Conservation (phyloP, 306 rosid species). For the Parietaria judaica region DNA sequence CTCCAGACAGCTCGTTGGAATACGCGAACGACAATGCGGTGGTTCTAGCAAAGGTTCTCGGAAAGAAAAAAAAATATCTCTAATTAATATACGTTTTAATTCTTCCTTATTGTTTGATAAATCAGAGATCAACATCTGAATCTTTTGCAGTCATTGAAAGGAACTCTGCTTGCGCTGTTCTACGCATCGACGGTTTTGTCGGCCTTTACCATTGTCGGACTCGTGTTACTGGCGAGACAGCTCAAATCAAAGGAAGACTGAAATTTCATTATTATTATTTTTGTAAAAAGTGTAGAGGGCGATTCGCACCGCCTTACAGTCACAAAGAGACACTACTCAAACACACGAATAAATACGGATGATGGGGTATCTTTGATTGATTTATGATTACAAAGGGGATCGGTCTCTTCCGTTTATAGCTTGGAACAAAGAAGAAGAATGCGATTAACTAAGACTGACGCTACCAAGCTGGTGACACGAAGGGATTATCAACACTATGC, state of each 20-base stretch:
- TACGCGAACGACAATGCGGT: conserved; percentile 88
- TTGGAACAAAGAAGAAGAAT: too few relatives aligned
- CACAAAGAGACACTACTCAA: too few relatives aligned
- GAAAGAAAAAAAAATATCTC: conserved; percentile 5
- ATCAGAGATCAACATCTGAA: conserved; percentile 8
- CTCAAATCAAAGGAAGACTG: conserved; percentile 52
- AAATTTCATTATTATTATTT: conserved; percentile 11
- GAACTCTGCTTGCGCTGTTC: conserved; percentile 61
- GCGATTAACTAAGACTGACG: too few relatives aligned
- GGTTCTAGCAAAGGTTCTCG: conserved; percentile 71
- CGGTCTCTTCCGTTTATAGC: too few relatives aligned
- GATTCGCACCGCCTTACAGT: too few relatives aligned
- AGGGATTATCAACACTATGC: too few relatives aligned
- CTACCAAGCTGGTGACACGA: too few relatives aligned
- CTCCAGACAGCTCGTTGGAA: conserved; percentile 62
- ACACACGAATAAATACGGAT: too few relatives aligned
- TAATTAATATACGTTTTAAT: background rate
- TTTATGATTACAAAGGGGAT: too few relatives aligned
- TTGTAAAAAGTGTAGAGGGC: too few relatives aligned
- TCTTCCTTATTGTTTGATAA: background rate
- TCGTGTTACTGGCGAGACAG: conserved; percentile 67
- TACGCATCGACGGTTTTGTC: conserved; percentile 63
- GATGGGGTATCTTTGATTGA: too few relatives aligned
- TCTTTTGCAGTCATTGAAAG: conserved; percentile 59
- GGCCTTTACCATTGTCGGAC: conserved; percentile 50